Evolutionary conservation across 2,329 filamentous ascomycete genomes (phyloP).

Genomic region (Arthrocladium fulminans): DNA sequence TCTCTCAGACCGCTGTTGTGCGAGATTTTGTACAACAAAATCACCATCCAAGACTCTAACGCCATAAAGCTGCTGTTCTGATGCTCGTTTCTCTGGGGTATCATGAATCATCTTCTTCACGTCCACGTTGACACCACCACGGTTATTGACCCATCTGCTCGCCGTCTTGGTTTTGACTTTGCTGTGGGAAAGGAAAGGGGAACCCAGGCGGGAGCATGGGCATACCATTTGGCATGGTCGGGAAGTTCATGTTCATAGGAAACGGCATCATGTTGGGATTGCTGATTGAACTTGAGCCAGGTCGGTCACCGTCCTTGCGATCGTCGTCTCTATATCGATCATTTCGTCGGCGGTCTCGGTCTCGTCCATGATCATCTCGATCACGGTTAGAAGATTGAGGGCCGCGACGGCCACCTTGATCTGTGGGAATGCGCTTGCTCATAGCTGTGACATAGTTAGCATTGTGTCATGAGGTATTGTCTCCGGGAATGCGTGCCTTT

Average conservation of each 20-base stretch:
- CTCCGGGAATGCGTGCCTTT: slow-evolving; percentile 51
- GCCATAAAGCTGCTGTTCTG: too few relatives aligned
- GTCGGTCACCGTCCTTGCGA: slow-evolving; percentile 21
- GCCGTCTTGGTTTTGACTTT: slow-evolving; percentile 12
- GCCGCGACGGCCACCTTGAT: slow-evolving; percentile 41
- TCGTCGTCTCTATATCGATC: slow-evolving; percentile 30
- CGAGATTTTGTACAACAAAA: neutral
- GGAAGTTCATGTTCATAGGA: slow-evolving; percentile 42
- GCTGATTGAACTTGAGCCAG: slow-evolving; percentile 14
- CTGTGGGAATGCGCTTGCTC: slow-evolving; percentile 44
- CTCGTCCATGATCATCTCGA: slow-evolving; percentile 25
- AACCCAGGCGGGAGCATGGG: slow-evolving; percentile 42
- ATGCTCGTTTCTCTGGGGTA: neutral
- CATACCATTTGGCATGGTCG: slow-evolving; percentile 41
- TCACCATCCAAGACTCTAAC: neutral
- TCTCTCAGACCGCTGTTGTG: too few relatives aligned
- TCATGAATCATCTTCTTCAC: neutral
- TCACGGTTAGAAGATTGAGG: slow-evolving; percentile 38
- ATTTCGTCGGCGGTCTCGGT: slow-evolving; percentile 22
- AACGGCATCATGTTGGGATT: slow-evolving; percentile 38
- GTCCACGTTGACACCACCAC: neutral
- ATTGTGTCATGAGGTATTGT: neutral
- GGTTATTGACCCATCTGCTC: neutral
- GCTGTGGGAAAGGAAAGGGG: slow-evolving; percentile 26
- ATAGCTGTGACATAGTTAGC: slow-evolving; percentile 33